Evolutionary conservation across 306 rosid species (phyloP), one percentile per base, ranked within the genome.

Genomic region (Comarum palustre): DNA sequence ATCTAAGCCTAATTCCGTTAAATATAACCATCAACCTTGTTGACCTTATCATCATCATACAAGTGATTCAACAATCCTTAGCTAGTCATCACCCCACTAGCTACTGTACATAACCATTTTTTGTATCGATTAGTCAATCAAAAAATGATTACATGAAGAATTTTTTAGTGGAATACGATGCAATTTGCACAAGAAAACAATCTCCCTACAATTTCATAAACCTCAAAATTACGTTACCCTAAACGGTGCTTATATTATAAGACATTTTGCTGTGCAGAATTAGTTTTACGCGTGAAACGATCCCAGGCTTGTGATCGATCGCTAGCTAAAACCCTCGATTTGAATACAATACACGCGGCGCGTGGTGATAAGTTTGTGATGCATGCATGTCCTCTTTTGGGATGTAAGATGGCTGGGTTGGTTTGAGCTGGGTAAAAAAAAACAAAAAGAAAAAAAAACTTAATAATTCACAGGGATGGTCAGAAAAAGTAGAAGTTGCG

Each of bases 401-500:
- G 55, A 22, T 25, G 58, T 48, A 58, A 66, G 65, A 29, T 29
- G 65, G 67, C 63, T 48, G 10, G 15, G 6, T 41, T 41, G 47
- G 27, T 41, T 73, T 27, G 39, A 24, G 66, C 48, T 27, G 34
- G n/a, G 36, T 57, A 10, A 47, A 65, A 52, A 66, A 4, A 51
- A 65, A 52, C 52, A 4, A 51, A 64, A 77, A 52, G 47, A 25
- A 2, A 55, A 24, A 24, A 11, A 76, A n/a, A 20, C 50, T 71
- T 66, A 68, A 60, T 77, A 73, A 13, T 27, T 29, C 64, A 29
- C 27, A 29, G 75, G 68, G 76, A 79, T 54, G 85, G 87, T 86
- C 86, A 83, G 87, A 79, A 77, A 83, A 57, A 79, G 85, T 82
- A 75, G 91, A 74, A 60, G 80, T n/a, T 83, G 87, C 97, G 97